Conservation (phyloP, 2,329 filamentous ascomycete species). For the Talaromyces sp. region DNA sequence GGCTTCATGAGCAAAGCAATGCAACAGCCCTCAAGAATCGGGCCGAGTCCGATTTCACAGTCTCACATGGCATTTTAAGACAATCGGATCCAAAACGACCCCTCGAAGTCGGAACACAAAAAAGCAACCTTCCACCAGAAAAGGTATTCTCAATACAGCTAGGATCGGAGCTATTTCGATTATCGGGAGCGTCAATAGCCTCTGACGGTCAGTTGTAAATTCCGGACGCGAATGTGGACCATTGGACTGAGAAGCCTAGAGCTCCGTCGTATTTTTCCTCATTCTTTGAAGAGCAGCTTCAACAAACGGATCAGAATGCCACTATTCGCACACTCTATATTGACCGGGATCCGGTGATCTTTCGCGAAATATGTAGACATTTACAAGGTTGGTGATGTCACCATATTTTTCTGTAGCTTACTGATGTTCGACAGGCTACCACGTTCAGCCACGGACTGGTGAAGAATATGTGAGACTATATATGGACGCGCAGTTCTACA, state of each 20-base stretch:
- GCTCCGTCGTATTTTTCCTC: slow-evolving; percentile 95
- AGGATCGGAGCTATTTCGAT: slow-evolving; percentile 64
- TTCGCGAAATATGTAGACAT: slow-evolving; percentile 84
- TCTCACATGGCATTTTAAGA: slow-evolving; percentile 14
- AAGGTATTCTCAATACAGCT: slow-evolving; percentile 70
- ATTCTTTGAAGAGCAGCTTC: slow-evolving; percentile 83
- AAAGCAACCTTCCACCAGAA: slow-evolving; percentile 48
- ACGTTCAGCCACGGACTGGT: slow-evolving; percentile 75
- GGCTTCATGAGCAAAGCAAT: slow-evolving; percentile 1
- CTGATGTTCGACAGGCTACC: slow-evolving; percentile 60
- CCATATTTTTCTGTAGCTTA: slow-evolving; percentile 8
- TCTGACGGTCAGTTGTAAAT: slow-evolving; percentile 61
- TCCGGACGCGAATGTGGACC: slow-evolving; percentile 16
- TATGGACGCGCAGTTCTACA: slow-evolving; percentile 94
- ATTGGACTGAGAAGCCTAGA: slow-evolving; percentile 54
- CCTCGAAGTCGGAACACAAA: neutral
- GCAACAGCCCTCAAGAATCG: neutral
- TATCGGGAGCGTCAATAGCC: slow-evolving; percentile 67
- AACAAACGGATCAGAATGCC: slow-evolving; percentile 56
- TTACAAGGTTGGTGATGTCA: slow-evolving; percentile 59
- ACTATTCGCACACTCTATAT: slow-evolving; percentile 83
- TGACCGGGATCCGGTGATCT: slow-evolving; percentile 85
- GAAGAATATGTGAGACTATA: slow-evolving; percentile 89
- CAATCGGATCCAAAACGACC: neutral
- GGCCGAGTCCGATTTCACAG: neutral